Base-by-base conservation (phyloP, 2,329 filamentous ascomycete species). In the Fusarium keratoplasticum region DNA sequence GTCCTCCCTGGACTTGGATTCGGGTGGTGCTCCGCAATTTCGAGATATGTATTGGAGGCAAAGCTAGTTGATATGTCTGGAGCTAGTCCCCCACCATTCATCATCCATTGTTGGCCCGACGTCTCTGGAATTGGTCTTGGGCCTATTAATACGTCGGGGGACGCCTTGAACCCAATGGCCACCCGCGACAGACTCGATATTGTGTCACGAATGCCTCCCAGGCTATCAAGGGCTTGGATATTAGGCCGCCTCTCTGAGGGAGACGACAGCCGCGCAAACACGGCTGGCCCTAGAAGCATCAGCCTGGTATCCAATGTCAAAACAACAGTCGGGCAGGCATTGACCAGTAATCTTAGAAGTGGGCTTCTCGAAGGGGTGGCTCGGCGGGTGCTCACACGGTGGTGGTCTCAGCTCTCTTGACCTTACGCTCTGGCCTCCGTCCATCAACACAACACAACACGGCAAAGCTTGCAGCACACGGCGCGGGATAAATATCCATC, bases 261-360 rank as follows among this genome's bases (percentile, higher is more conserved):
- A 52, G 47, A 52, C 18, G 27, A 31, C 27, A 54, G 47, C n/a
- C 47, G 27, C 27, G 27, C 47, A 20, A 54, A 54, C 47, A 31
- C 27, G 44, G 47, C 47, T 47, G 22, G 42, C 22, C 42, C 25
- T 27, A 52, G 25, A 52, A 50, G 44, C 44, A 50, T 20, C 40
- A 22, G 38, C 40, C 18, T 7, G 6, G 40, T 20, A 40, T 40
- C 36, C 36, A 20, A 44, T 44, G 13, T 44, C 20, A 52, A 52
- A 52, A 52, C 47, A 38, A 60, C 57, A 60, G 22, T 20, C 60
- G 64, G 31, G 25, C 50, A 70, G 73, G 77, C 75, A 78, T 77
- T 78, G 74, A 78, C 64, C 69, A 77, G 72, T 72, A 77, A 78
- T 78, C 69, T 78, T 67, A 76, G 55, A 59, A 73, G 74, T 73